A percentile compares a stretch with the other conserved stretches of the same genome.
phyloP scores from a whole-genome alignment of 805 yeast genomes.

The Ogataea kodamae region DNA sequence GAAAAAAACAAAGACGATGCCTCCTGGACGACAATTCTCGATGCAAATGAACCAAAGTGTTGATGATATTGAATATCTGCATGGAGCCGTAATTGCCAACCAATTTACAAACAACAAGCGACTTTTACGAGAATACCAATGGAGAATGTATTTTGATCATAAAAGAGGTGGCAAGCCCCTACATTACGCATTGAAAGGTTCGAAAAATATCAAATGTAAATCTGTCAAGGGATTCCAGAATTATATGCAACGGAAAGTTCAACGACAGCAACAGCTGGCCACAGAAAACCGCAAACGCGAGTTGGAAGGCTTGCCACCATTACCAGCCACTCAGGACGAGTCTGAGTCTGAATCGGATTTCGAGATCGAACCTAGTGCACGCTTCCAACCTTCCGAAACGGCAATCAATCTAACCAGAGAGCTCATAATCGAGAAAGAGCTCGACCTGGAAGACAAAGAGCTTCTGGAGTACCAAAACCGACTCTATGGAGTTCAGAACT shows the following conservation, averaged over 20 bases:
- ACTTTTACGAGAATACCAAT: slow-evolving; percentile 40
- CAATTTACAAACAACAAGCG: slow-evolving; percentile 42
- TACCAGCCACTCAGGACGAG: slow-evolving; percentile 5
- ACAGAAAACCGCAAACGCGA: slow-evolving; percentile 17
- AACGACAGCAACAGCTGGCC: slow-evolving; percentile 18
- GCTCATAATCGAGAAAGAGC: slow-evolving; percentile 30
- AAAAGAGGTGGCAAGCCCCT: slow-evolving; percentile 37
- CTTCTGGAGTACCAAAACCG: slow-evolving; percentile 34
- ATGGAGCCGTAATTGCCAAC: slow-evolving; percentile 46
- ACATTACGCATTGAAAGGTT: slow-evolving; percentile 17
- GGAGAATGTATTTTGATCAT: slow-evolving; percentile 46
- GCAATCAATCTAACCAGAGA: slow-evolving; percentile 23
- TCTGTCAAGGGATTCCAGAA: slow-evolving; percentile 31
- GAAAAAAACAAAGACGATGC: slow-evolving; percentile 28
- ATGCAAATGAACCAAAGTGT: slow-evolving; percentile 33
- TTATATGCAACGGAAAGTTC: slow-evolving; percentile 22
- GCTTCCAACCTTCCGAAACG: slow-evolving; percentile 19
- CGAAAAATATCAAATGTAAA: slow-evolving; percentile 16
- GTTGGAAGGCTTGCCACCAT: slow-evolving; percentile 10
- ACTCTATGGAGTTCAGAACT: slow-evolving; percentile 24
- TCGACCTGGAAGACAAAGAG: slow-evolving; percentile 35
- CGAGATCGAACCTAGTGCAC: slow-evolving; percentile 15
- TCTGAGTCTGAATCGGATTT: slow-evolving; percentile 13
- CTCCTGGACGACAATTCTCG: slow-evolving; percentile 31
- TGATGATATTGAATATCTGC: slow-evolving; percentile 46